phyloP scores from a whole-genome alignment of 768 basidiomycete genomes.

The Neoboletus subvelutipes region DNA sequence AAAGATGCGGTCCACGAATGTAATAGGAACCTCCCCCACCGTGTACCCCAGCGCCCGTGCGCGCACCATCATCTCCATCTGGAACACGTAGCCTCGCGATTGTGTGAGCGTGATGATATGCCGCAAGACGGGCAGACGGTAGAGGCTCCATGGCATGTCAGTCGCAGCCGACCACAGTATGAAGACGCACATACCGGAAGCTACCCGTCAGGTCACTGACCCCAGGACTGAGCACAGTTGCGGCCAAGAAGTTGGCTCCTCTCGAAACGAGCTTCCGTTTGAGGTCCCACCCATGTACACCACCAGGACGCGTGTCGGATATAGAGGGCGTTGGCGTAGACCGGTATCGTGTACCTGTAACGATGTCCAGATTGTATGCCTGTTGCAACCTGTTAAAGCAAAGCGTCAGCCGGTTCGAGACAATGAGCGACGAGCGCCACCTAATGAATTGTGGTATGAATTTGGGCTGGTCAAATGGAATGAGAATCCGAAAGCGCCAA shows the following conservation, averaged over 20 bases:
- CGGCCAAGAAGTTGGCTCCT: conserved; percentile 89
- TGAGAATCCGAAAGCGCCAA: conserved; percentile 2
- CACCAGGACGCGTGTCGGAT: conserved; percentile 68
- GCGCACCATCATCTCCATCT: conserved; percentile 98
- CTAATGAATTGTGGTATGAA: conserved; percentile 92
- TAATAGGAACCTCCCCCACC: conserved; percentile 90
- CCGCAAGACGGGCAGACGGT: conserved; percentile 70
- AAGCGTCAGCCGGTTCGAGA: conserved; percentile 1
- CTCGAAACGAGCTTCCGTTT: conserved; percentile 85
- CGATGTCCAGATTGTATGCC: conserved; percentile 86
- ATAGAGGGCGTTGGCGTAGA: conserved; percentile 55
- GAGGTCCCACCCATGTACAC: conserved; percentile 91
- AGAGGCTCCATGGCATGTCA: conserved; percentile 49
- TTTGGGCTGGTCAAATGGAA: conserved; percentile 63
- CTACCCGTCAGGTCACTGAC: conserved; percentile 91
- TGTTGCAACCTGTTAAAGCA: conserved; percentile 61
- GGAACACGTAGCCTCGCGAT: conserved; percentile 92
- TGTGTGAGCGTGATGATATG: conserved; percentile 83
- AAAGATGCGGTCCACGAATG: conserved; percentile 91
- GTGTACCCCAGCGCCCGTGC: conserved; percentile 81
- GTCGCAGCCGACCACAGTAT: not conserved
- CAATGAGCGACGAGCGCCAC: conserved; percentile 35
- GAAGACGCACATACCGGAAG: conserved; percentile 61
- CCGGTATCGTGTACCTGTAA: conserved; percentile 89
- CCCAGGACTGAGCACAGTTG: conserved; percentile 79